Base-by-base conservation (phyloP, 345 rosid species). In the Eucalyptus cladocalyx region DNA sequence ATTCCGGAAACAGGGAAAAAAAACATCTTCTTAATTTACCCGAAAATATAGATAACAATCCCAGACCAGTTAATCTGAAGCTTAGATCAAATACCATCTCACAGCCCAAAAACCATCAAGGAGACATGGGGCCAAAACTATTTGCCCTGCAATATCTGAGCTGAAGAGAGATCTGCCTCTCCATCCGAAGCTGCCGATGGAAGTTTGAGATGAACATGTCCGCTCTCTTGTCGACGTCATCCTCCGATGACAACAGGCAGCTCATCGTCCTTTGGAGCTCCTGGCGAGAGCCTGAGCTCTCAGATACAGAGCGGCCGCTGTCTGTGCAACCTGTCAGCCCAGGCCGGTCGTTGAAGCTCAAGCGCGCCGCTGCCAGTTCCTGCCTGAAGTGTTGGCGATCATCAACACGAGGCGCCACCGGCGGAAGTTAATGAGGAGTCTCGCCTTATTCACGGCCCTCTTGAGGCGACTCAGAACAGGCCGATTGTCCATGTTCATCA, bases 121-220 rank as follows among this genome's bases (percentile, higher is more conserved):
- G 93, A 86, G 95, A 95, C 13, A 60, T 88, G 62, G 89, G 89
- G 26, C 90, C 91, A 86, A 92, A 92, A 89, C 93, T 90, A 60
- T 93, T 93, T 65, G 89, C 93, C 30, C 80, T 89, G 23, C 90
- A 90, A 85, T 96, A 95, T 54, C 88, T 89, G 80, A 96, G 95
- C 87, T 97, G 93, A 92, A 96, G 88, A 60, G 99, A 97, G 86
- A 95, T 90, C 94, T 97, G 98, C 88, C 97, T 93, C 92, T 97
- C 99, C 80, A 96, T 93, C 95, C 89, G 94, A 90, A 96, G 97
- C 58, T 96, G 99, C n/a, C 87, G 91, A 60, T 95, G 93, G 89
- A 97, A 97, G 86, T 96, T 97, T 23, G 94, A 93, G 23, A 97
- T 97, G 88, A 97, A 97, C 91, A 92, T 88, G 80, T 97, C 98